Conservation (phyloP, 345 rosid genomes). For the Geranium brycei region DNA sequence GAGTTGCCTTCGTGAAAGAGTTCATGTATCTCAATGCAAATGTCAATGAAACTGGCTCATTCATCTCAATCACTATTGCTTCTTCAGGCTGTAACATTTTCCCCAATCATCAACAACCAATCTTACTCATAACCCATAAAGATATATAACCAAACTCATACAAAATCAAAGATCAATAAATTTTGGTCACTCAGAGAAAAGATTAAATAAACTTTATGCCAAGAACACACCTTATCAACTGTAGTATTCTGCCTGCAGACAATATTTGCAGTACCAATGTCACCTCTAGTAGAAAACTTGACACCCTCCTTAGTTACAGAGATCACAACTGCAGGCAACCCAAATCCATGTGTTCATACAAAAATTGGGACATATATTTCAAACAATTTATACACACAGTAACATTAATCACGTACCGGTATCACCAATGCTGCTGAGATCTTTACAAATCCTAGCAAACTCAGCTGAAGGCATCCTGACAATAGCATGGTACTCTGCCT, state of each 20-base stretch:
- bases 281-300: slow-evolving; percentile 36
- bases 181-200: neutral
- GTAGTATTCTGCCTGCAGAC: slow-evolving; percentile 49
- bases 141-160: too few relatives aligned
- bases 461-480: slow-evolving; percentile 93
- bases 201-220: neutral
- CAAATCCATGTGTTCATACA: neutral
- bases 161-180: neutral
- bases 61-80: slow-evolving; percentile 77
- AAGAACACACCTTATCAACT: slow-evolving; percentile 57
- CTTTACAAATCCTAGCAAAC: slow-evolving; percentile 79
- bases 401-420: slow-evolving; percentile 37
- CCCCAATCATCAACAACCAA: neutral
- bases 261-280: slow-evolving; percentile 65
- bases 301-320: slow-evolving; percentile 39
- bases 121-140: too few relatives aligned
- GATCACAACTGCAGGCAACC: slow-evolving; percentile 23
- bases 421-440: slow-evolving; percentile 87
- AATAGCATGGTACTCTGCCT: slow-evolving; percentile 92
- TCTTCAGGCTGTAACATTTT: slow-evolving; percentile 72
- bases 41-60: slow-evolving; percentile 82
- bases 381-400: neutral
- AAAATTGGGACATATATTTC: neutral
- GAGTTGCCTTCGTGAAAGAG: slow-evolving; percentile 91
- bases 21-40: slow-evolving; percentile 95